phyloP scores from a whole-genome alignment of 352 stramenopile species.

The Phytophthora sp. region DNA sequence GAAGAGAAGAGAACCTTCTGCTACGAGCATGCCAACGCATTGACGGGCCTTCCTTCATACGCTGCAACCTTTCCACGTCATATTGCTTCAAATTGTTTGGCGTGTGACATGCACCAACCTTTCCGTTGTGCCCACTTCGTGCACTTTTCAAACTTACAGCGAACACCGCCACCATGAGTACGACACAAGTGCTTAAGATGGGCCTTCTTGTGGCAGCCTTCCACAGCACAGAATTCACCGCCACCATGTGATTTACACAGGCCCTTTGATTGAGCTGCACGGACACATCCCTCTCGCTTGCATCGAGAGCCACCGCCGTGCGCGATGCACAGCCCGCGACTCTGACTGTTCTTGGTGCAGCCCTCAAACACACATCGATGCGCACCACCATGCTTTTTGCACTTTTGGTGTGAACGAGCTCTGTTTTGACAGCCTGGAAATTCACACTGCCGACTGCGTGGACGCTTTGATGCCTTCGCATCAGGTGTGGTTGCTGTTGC shows the following conservation, averaged over 20 bases:
- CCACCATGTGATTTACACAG: conserved; percentile 88
- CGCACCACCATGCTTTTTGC: conserved; percentile 90
- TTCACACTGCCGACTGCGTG: conserved; percentile 69
- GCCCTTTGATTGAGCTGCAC: conserved; percentile 85
- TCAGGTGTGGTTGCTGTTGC: conserved; percentile 13
- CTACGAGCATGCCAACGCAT: not conserved
- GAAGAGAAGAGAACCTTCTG: conserved; percentile 7
- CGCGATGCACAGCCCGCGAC: conserved; percentile 83
- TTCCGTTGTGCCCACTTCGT: conserved; percentile 89
- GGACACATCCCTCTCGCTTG: conserved; percentile 78
- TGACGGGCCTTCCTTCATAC: conserved; percentile 1
- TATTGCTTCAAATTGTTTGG: conserved; percentile 72
- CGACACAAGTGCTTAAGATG: conserved; percentile 86
- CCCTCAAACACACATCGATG: conserved; percentile 86
- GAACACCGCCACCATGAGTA: conserved; percentile 85
- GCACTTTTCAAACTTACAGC: conserved; percentile 82
- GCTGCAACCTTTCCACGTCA: conserved; percentile 33
- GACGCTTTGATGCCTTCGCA: conserved; percentile 35
- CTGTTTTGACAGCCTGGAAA: conserved; percentile 79
- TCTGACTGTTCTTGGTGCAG: conserved; percentile 90
- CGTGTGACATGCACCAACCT: conserved; percentile 90
- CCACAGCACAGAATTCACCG: conserved; percentile 81
- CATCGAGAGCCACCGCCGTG: conserved; percentile 84
- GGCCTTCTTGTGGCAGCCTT: conserved; percentile 87
- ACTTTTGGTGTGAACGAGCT: conserved; percentile 85